Percentiles rank a stretch among this genome's conserved stretches.
These are phyloP conservation scores for Acacia confusa DNA, from an alignment of 306 rosid species.

Conservation along the genomic window DNA sequence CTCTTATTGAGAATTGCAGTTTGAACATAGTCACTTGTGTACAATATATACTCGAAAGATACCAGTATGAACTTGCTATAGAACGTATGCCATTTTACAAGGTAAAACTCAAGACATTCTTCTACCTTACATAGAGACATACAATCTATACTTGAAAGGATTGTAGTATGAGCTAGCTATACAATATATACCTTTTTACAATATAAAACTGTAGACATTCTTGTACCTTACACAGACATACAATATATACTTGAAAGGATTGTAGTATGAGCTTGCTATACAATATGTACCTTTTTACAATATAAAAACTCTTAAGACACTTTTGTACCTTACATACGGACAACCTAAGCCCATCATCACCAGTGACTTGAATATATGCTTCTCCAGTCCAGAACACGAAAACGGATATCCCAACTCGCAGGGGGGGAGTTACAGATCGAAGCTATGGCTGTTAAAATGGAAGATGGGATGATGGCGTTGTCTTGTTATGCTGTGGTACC, in stretches of 20 bases:
- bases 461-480: conserved; percentile 61
- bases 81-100: no score
- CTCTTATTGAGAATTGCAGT: background rate
- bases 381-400: background rate
- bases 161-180: background rate
- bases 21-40: background rate
- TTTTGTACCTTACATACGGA: background rate
- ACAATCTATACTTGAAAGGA: background rate
- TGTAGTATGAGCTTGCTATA: background rate
- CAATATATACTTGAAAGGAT: background rate
- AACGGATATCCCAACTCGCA: conserved; percentile 4
- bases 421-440: conserved; percentile 58
- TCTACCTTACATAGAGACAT: no score
- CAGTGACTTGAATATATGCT: background rate
- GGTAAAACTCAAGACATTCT: no score
- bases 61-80: no score
- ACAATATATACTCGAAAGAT: no score
- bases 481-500: conserved; percentile 60
- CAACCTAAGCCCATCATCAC: background rate
- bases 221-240: no score
- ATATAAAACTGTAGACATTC: background rate
- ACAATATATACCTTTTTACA: background rate
- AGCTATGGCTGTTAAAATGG: conserved; percentile 91
- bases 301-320: background rate
- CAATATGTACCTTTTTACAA: background rate